Conservation (phyloP, 257 asterid genomes). For the Perilla frutescens region DNA sequence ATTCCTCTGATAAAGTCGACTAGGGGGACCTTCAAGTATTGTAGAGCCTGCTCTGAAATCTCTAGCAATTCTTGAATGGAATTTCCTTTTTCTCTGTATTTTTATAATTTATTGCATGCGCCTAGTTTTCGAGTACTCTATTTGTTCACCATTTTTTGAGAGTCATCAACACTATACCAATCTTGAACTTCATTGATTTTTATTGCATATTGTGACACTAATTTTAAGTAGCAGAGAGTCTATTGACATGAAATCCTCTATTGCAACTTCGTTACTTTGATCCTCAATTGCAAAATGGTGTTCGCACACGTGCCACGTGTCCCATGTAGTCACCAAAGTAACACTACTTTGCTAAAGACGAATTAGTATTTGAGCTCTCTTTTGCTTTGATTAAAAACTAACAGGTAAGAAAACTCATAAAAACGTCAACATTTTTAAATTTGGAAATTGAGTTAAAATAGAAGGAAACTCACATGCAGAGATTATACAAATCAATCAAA, state of each 20-base stretch:
- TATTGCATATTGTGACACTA: background rate
- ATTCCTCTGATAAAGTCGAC: slow-evolving; percentile 61
- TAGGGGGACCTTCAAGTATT: slow-evolving; percentile 40
- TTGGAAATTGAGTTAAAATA: background rate
- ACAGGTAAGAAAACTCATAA: background rate
- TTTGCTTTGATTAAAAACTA: background rate
- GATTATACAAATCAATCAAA: background rate
- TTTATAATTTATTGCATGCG: background rate
- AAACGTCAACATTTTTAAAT: background rate
- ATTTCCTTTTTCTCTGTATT: background rate
- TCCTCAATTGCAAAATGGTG: no score
- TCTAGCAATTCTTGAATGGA: background rate
- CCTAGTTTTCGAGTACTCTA: background rate
- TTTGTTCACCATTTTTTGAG: background rate
- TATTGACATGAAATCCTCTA: background rate
- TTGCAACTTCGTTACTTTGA: background rate
- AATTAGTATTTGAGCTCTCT: no score
- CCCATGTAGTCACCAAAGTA: no score
- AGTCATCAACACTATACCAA: background rate
- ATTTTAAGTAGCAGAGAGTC: background rate
- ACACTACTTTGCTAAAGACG: no score
- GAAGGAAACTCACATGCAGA: background rate
- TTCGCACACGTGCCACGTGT: background rate
- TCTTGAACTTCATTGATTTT: background rate
- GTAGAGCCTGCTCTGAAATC: slow-evolving; percentile 18